Evolutionary conservation across 768 basidiomycete genomes (phyloP), one percentile per base, ranked within the genome.

Genomic region (Clathrus columnatus): DNA sequence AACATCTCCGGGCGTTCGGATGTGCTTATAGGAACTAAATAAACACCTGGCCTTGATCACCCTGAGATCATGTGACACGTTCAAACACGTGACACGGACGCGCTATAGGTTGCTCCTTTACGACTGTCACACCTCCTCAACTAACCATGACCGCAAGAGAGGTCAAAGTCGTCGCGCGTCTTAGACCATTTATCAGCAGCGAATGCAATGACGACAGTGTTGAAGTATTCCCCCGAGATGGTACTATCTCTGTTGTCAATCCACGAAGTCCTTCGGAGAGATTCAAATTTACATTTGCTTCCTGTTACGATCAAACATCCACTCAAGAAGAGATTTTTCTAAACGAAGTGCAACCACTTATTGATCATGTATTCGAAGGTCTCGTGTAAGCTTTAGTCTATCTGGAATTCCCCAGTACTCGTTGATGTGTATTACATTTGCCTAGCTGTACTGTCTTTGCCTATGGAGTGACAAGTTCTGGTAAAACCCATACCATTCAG

Each of bases 401-500:
- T 23, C 36, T 48, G n/a, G 29, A 17, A 47, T 36, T 24, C 10
- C 27, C 20, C 26, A 16, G 17, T 18, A 54, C 5, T 26, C 27
- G 11, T 29, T 90, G 87, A 51, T 2, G 2, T 14, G 21, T 32
- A 42, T 51, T n/a, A 91, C 85, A 0, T 83, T 90, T 3, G 8
- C 44, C 27, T 45, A 55, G 54, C 5, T 55, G 54, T 27, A 92
- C 90, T 8, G 82, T 93, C 16, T 92, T 93, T 60, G 87, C 89
- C 1, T 93, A 93, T 68, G 91, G 91, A 6, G 90, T 92, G 11
- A 93, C 90, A 8, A 91, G 88, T 1, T 90, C 87, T 5, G 91
- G 91, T 17, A 93, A 92, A 73, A 94, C 91, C 0, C 82, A 91
- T 67, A 95, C 92, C 0, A 94, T 95, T 88, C 91, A 93, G 70